Conservation (phyloP, 768 basidiomycete genomes). For the Exsudoporus frostii region DNA sequence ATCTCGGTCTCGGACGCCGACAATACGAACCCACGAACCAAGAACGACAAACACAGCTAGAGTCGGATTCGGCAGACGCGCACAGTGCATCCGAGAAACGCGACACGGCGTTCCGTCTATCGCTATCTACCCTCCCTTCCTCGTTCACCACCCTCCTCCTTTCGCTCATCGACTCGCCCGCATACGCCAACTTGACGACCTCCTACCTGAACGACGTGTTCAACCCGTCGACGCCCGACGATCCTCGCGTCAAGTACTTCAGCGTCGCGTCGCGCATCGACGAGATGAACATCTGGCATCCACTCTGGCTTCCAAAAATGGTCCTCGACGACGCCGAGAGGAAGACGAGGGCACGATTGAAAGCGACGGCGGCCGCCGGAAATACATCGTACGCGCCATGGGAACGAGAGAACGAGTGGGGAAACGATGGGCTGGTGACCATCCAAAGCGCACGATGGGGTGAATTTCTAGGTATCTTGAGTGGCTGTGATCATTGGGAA, state of each 20-base stretch:
- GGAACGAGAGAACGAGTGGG: conserved; percentile 58
- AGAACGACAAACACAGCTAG: neutral
- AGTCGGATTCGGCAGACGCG: neutral
- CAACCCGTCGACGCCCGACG: conserved; percentile 79
- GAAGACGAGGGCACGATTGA: conserved; percentile 46
- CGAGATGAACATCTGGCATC: conserved; percentile 78
- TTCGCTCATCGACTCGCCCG: conserved; percentile 90
- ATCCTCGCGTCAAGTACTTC: conserved; percentile 84
- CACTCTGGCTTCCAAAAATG: conserved; percentile 95
- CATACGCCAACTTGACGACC: conserved; percentile 91
- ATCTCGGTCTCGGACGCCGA: conserved; percentile 85
- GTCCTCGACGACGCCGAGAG: conserved; percentile 85
- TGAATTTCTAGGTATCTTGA: conserved; percentile 86
- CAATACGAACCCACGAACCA: conserved; percentile 23
- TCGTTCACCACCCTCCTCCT: conserved; percentile 87
- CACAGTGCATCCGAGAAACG: conserved; percentile 18
- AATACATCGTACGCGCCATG: conserved; percentile 35
- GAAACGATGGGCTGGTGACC: conserved; percentile 90
- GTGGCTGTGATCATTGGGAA: conserved; percentile 96
- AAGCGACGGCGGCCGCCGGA: conserved; percentile 24
- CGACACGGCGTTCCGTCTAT: conserved; percentile 40
- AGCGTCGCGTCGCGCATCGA: conserved; percentile 80
- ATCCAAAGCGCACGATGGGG: conserved; percentile 96
- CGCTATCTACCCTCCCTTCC: conserved; percentile 67
- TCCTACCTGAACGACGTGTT: conserved; percentile 74